Conservation (phyloP, 1,139 yeast species). For the Taiozyma onychis region DNA sequence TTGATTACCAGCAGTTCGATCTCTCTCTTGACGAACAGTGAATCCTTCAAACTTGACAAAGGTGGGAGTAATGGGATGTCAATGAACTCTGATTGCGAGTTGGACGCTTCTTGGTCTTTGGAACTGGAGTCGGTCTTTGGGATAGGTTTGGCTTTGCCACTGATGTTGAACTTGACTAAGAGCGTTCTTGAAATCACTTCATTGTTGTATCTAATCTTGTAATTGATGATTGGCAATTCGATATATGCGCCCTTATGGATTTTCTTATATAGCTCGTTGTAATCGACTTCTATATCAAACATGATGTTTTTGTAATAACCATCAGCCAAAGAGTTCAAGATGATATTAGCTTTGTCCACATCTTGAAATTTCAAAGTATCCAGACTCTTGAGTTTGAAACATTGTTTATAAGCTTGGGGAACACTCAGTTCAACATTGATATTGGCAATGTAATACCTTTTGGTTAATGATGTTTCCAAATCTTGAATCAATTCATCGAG, state of each 20-base stretch:
- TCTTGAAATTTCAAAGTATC: constrained; percentile 1
- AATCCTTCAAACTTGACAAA: constrained; percentile 31
- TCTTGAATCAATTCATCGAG: background rate
- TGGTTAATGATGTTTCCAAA: background rate
- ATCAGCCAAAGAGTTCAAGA: constrained; percentile 15
- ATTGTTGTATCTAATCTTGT: constrained; percentile 1
- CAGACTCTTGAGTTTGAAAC: constrained; percentile 2
- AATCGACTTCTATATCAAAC: constrained; percentile 13
- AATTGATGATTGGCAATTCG: constrained; percentile 14
- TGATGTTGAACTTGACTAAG: background rate
- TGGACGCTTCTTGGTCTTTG: background rate
- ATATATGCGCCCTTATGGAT: constrained; percentile 4
- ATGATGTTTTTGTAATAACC: constrained; percentile 16
- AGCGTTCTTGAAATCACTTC: background rate
- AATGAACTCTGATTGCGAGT: constrained; percentile 1
- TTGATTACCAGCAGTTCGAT: constrained; percentile 30
- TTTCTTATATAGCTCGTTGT: constrained; percentile 1
- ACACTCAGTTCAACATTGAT: background rate
- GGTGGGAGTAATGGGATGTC: constrained; percentile 29
- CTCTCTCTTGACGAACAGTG: constrained; percentile 29
- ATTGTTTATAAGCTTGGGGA: background rate
- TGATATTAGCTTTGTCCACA: constrained; percentile 2
- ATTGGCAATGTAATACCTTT: background rate
- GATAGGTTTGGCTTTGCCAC: background rate
- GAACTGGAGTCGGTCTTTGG: background rate